Evolutionary conservation across 2,329 filamentous ascomycete genomes (phyloP).

Genomic region (Dactylellina drechsleri): DNA sequence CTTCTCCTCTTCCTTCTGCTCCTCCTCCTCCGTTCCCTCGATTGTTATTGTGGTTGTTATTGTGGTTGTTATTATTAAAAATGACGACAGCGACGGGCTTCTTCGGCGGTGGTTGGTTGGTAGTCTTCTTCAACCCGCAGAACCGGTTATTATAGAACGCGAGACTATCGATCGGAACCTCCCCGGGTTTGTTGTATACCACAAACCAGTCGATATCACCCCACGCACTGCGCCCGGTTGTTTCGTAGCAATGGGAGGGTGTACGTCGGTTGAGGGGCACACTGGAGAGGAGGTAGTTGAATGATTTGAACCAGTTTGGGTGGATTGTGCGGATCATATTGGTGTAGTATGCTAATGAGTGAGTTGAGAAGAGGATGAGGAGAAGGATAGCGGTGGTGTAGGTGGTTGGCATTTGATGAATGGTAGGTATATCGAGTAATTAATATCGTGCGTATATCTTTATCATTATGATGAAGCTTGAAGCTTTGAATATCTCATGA

Average conservation of each 20-base stretch:
- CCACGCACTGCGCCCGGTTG: neutral
- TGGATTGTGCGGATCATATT: conserved; percentile 9
- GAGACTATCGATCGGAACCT: neutral
- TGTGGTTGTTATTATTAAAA: neutral
- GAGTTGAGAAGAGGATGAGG: neutral
- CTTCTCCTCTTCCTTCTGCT: too few species aligned
- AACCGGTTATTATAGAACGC: neutral
- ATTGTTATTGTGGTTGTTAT: too few species aligned
- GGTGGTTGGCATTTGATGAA: too few species aligned
- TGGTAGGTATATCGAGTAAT: too few species aligned
- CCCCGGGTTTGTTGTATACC: conserved; percentile 10
- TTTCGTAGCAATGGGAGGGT: conserved; percentile 15
- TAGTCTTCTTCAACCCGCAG: neutral
- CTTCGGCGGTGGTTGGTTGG: neutral
- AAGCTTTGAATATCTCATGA: too few species aligned
- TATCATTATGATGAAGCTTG: neutral
- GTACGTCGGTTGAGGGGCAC: neutral
- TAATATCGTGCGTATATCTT: neutral
- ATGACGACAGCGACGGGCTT: neutral
- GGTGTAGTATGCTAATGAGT: conserved; percentile 19
- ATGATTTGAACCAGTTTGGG: conserved; percentile 33
- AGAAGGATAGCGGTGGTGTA: neutral
- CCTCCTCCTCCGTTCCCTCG: too few species aligned
- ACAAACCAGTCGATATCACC: conserved; percentile 6
- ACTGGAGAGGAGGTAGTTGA: conserved; percentile 14